Percentiles rank a stretch among this genome's conserved stretches.
Evolutionary conservation across 2,329 filamentous ascomycete genomes (phyloP).

Genomic region (Paecilomyces sp.): DNA sequence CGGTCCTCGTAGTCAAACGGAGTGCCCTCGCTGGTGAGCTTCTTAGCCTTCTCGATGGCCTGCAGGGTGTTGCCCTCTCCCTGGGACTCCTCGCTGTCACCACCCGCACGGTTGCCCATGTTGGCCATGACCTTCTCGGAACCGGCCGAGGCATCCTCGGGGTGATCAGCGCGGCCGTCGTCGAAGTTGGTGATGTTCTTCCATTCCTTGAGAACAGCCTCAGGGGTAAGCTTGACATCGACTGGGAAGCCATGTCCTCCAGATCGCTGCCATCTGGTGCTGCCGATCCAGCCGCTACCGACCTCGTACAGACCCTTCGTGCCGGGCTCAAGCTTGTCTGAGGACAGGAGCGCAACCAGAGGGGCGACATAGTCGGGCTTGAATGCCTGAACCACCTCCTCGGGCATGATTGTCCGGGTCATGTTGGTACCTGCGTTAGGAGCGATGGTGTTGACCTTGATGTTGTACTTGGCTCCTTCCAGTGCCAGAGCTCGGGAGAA

Average conservation of each 20-base stretch:
- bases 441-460: constrained; percentile 95
- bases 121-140: constrained; percentile 77
- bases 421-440: constrained; percentile 95
- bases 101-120: constrained; percentile 62
- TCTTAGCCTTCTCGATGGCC: constrained; percentile 70
- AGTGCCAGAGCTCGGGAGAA: constrained; percentile 89
- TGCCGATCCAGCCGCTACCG: constrained; percentile 85
- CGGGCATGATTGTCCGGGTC: constrained; percentile 88
- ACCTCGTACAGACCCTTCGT: constrained; percentile 91
- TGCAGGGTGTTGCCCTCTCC: constrained; percentile 60
- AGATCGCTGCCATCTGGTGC: constrained; percentile 89
- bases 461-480: constrained; percentile 95
- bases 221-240: constrained; percentile 73
- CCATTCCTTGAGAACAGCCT: constrained; percentile 72
- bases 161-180: constrained; percentile 78
- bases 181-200: constrained; percentile 79
- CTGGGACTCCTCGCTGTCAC: constrained; percentile 38
- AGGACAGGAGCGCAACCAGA: constrained; percentile 77
- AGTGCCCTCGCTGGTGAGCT: constrained; percentile 63
- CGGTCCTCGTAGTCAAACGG: constrained; percentile 78
- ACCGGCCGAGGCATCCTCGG: constrained; percentile 68
- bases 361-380: constrained; percentile 98
- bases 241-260: constrained; percentile 88
- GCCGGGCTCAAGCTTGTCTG: constrained; percentile 74
- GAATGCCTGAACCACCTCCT: constrained; percentile 97